phyloP scores from a whole-genome alignment of 805 yeast species.

The Blastobotrys parvus region DNA sequence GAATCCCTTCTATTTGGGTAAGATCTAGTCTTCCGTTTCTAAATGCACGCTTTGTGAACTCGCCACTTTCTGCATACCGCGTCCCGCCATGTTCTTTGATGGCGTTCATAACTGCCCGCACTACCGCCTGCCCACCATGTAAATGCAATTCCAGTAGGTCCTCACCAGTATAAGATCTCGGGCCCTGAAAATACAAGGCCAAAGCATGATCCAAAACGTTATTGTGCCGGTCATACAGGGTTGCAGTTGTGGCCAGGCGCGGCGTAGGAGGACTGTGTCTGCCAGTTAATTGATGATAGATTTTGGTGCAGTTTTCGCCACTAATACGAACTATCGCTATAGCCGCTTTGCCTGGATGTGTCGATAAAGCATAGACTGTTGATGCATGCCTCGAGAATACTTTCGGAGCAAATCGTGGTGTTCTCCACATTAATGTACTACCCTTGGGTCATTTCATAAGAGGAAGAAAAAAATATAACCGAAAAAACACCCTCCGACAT shows the following conservation, averaged over 20 bases:
- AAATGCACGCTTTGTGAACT: constrained; percentile 81
- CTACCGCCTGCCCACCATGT: constrained; percentile 90
- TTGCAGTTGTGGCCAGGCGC: constrained; percentile 50
- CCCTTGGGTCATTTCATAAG: too few relatives aligned
- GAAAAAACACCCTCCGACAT: too few relatives aligned
- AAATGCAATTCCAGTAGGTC: constrained; percentile 82
- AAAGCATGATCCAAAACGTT: constrained; percentile 69
- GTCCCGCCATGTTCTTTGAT: constrained; percentile 34
- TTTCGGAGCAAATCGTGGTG: too few relatives aligned
- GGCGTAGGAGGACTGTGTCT: constrained; percentile 34
- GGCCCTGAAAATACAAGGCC: constrained; percentile 57
- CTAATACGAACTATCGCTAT: constrained; percentile 78
- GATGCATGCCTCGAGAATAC: too few relatives aligned
- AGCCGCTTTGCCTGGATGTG: constrained; percentile 75
- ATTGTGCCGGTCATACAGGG: constrained; percentile 35
- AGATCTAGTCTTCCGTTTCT: constrained; percentile 76
- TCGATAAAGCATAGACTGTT: constrained; percentile 87
- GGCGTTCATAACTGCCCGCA: constrained; percentile 56
- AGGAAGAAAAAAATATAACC: too few relatives aligned
- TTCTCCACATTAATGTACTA: too few relatives aligned
- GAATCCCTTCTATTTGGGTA: constrained; percentile 84
- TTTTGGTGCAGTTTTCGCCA: constrained; percentile 50
- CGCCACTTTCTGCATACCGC: constrained; percentile 81
- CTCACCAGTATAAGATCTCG: constrained; percentile 87
- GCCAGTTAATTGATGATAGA: constrained; percentile 36